Percentiles rank a stretch among this genome's conserved stretches.
Conservation (phyloP, 2,329 filamentous ascomycete genomes). For the Phaeosphaeriaceae sp. region DNA sequence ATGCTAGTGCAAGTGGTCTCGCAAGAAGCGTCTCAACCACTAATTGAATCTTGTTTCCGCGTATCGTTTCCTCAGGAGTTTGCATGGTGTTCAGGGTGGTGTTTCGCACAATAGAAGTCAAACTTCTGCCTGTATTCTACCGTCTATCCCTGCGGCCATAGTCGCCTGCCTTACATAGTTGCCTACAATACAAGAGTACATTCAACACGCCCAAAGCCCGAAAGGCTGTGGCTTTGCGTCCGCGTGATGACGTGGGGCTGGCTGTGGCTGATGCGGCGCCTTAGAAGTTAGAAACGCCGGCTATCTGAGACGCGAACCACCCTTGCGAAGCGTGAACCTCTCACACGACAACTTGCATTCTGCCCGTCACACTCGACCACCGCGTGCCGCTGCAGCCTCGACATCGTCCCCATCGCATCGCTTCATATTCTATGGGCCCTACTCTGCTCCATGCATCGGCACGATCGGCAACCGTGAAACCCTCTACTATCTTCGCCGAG, state of each 20-base stretch:
- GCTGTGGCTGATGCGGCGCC: slow-evolving; percentile 17
- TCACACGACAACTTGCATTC: slow-evolving; percentile 5
- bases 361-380: slow-evolving; percentile 10
- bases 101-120: slow-evolving; percentile 17
- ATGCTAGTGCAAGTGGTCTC: slow-evolving; percentile 63
- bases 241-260: slow-evolving; percentile 23
- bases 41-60: neutral
- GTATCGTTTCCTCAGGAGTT: slow-evolving; percentile 23
- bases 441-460: slow-evolving; percentile 30
- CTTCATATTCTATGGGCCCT: slow-evolving; percentile 32
- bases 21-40: slow-evolving; percentile 12
- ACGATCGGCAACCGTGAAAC: slow-evolving; percentile 32
- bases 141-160: slow-evolving; percentile 12
- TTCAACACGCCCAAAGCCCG: neutral
- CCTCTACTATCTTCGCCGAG: slow-evolving; percentile 20
- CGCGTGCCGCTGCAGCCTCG: slow-evolving; percentile 9
- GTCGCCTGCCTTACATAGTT: slow-evolving; percentile 15
- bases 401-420: slow-evolving; percentile 3
- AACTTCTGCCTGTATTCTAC: slow-evolving; percentile 21
- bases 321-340: slow-evolving; percentile 8
- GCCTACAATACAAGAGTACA: slow-evolving; percentile 18
- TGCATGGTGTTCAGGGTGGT: slow-evolving; percentile 38
- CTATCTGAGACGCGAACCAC: slow-evolving; percentile 19
- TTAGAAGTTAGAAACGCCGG: slow-evolving; percentile 1
- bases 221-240: slow-evolving; percentile 7